phyloP scores from a whole-genome alignment of 805 yeast genomes.

The Cyberlindnera maritima region DNA sequence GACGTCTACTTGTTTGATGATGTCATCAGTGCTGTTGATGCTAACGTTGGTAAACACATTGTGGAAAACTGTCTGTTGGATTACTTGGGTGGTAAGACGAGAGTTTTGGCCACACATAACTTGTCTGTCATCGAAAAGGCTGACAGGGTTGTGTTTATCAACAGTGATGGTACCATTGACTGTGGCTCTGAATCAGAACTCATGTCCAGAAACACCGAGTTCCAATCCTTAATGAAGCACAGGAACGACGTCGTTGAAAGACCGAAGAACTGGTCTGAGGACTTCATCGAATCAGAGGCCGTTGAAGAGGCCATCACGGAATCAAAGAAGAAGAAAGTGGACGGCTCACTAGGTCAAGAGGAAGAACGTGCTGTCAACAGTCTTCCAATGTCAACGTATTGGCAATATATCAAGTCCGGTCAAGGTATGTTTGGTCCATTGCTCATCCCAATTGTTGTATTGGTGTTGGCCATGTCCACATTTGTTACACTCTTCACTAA shows the following conservation, averaged over 20 bases:
- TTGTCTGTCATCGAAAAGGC: slow-evolving; percentile 64
- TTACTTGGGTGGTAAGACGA: slow-evolving; percentile 51
- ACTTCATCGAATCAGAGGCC: neutral
- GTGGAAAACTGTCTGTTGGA: slow-evolving; percentile 64
- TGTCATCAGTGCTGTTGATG: slow-evolving; percentile 67
- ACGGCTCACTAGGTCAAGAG: slow-evolving; percentile 15
- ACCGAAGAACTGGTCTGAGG: neutral
- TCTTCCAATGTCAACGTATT: slow-evolving; percentile 33
- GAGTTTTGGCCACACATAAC: slow-evolving; percentile 82
- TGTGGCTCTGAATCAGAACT: slow-evolving; percentile 60
- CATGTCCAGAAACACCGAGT: slow-evolving; percentile 39
- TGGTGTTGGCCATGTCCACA: slow-evolving; percentile 31
- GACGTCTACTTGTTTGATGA: slow-evolving; percentile 33
- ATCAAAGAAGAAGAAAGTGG: slow-evolving; percentile 9
- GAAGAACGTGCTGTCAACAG: slow-evolving; percentile 39
- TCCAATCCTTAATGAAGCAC: slow-evolving; percentile 48
- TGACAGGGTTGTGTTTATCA: slow-evolving; percentile 62
- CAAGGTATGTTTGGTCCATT: too few relatives aligned
- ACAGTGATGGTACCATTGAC: slow-evolving; percentile 56
- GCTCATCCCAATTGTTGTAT: slow-evolving; percentile 8
- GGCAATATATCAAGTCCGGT: slow-evolving; percentile 33
- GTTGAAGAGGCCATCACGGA: too few relatives aligned
- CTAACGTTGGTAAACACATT: slow-evolving; percentile 71
- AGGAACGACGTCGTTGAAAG: neutral
- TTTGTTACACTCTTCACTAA: slow-evolving; percentile 51